Evolutionary conservation across 192 early-diverging fungal species (phyloP).

Genomic region (Coemansia furcata): DNA sequence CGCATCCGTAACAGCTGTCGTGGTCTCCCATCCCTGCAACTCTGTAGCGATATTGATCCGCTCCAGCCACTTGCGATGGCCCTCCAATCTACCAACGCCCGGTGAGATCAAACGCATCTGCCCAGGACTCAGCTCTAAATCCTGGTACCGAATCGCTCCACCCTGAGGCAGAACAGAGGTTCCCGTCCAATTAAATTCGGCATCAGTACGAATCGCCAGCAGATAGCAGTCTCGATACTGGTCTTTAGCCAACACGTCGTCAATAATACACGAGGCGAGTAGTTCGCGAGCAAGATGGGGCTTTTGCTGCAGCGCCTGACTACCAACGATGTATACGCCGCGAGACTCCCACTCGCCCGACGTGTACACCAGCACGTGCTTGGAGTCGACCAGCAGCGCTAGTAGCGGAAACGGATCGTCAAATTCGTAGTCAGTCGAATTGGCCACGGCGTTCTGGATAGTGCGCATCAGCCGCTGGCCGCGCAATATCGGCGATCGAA

Average conservation of each 20-base stretch:
- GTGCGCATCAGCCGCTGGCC: conserved; percentile 48
- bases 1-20: conserved; percentile 33
- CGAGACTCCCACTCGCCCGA: conserved; percentile 62
- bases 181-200: conserved; percentile 48
- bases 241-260: conserved; percentile 18
- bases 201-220: conserved; percentile 43
- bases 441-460: conserved; percentile 53
- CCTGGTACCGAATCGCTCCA: conserved; percentile 27
- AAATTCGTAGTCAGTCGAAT: conserved; percentile 74
- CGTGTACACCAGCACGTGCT: conserved; percentile 74
- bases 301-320: conserved; percentile 56
- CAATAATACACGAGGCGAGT: conserved; percentile 54
- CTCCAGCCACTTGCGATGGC: conserved; percentile 32
- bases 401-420: conserved; percentile 61
- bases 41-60: conserved; percentile 24
- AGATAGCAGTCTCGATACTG: conserved; percentile 33
- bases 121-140: conserved; percentile 33
- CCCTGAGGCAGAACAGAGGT: conserved; percentile 14
- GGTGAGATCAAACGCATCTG: conserved; percentile 53
- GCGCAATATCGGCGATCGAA: conserved; percentile 44
- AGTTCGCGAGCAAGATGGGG: conserved; percentile 54
- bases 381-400: conserved; percentile 61
- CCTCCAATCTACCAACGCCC: conserved; percentile 29
- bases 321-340: conserved; percentile 75
- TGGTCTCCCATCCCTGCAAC: conserved; percentile 32